Conservation (phyloP, 2,329 filamentous ascomycete genomes). For the Curvularia lunata region DNA sequence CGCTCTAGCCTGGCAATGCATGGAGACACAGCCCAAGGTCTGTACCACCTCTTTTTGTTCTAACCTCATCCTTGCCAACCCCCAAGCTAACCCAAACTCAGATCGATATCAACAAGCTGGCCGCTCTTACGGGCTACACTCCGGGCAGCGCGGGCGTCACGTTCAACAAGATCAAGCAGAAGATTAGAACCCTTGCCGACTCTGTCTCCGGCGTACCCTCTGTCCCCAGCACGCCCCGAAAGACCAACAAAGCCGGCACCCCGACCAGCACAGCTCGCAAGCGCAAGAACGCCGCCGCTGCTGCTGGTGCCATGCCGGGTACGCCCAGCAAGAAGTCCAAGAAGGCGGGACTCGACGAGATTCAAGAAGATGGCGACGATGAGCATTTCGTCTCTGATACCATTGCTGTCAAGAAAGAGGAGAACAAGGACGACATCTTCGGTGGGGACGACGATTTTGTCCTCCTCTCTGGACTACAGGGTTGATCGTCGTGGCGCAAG, state of each 20-base stretch:
- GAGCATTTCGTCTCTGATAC: conserved; percentile 12
- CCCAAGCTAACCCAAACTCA: conserved; percentile 8
- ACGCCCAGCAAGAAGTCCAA: conserved; percentile 23
- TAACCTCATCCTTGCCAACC: too few relatives aligned
- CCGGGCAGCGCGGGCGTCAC: conserved; percentile 33
- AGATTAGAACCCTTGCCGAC: conserved; percentile 33
- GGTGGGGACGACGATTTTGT: not conserved
- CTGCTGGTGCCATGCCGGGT: not conserved
- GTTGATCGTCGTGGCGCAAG: not conserved
- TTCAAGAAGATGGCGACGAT: conserved; percentile 7
- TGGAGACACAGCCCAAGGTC: conserved; percentile 44
- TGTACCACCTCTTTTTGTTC: not conserved
- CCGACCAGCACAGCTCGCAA: conserved; percentile 8
- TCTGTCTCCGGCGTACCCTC: not conserved
- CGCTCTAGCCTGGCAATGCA: conserved; percentile 45
- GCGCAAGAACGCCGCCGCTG: conserved; percentile 25
- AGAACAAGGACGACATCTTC: conserved; percentile 2
- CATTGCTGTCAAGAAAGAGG: conserved; percentile 28
- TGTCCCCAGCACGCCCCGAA: conserved; percentile 4
- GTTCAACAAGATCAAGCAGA: conserved; percentile 42
- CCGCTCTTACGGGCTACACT: conserved; percentile 37
- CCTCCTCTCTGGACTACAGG: not conserved
- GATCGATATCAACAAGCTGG: conserved; percentile 31
- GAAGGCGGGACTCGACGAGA: conserved; percentile 13
- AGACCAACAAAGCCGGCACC: not conserved